Evolutionary conservation across 2,329 filamentous ascomycete genomes (phyloP), one percentile per base, ranked within the genome.

Genomic region (Fulvia fulva): DNA sequence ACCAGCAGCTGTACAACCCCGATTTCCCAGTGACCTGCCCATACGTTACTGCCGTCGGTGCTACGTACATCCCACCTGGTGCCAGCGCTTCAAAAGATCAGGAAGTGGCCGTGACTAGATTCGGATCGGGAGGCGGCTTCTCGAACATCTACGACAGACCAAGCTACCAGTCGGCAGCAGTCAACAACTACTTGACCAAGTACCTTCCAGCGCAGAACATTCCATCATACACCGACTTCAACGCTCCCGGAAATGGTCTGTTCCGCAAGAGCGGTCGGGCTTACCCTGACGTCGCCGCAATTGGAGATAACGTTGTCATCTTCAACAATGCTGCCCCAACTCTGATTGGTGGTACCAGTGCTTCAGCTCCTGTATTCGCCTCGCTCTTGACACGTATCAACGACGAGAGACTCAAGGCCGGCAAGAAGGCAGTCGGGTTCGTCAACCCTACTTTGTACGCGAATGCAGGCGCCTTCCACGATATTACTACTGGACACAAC

Each of bases 161-260:
- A 0, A 59, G 63, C n/a, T 79, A 75, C 56, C 77, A 79, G 59
- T 54, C 67, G 0, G 51, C 67, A 2, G 75, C 73, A 1, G 76
- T 79, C 1, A 49, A 34, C 16, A 58, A 62, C 11, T 79, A 75
- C 74, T 71, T 72, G 26, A 53, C 53, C 12, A 61, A 59, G 14
- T 55, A 66, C 59, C 63, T 64, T 7, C 65, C 68, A 5, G 56
- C 60, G 8, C 70, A 72, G 55, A 28, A 12, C 25, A 50, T 50
- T 26, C 63, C 63, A 14, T 65, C 60, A 56, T 68, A 71, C 57
- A 77, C 51, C 68, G 71, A 84, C 59, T 79, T 77, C 30, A 79
- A 83, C 63, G 82, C 79, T 3, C 84, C 85, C 67, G 80, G 80
- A 49, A 79, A 79, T 44, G 76, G 61, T 44, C 54, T 57, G 19